These are phyloP conservation scores for Neonectria sp. DNA, from an alignment of 2,329 filamentous ascomycete species.

Conservation along the genomic window DNA sequence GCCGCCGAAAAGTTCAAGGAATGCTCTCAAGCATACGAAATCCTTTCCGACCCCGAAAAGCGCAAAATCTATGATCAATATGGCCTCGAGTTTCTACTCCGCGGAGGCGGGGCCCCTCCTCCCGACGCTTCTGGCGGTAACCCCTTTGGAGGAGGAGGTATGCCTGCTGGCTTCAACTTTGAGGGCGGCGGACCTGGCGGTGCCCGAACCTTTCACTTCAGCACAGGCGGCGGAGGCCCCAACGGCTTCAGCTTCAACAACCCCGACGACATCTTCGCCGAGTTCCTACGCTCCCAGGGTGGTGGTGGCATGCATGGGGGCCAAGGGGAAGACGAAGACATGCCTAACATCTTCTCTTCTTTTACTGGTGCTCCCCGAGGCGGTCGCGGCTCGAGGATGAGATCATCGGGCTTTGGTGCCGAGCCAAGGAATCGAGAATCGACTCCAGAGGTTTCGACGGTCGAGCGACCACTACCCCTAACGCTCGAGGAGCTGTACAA, in stretches of 20 bases:
- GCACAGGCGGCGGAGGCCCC: constrained; percentile 65
- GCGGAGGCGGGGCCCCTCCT: constrained; percentile 80
- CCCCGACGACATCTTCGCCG: constrained; percentile 86
- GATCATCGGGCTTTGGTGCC: constrained; percentile 57
- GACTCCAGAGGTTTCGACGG: constrained; percentile 90
- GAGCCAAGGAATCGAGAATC: constrained; percentile 49
- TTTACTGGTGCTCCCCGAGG: constrained; percentile 58
- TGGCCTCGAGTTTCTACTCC: constrained; percentile 92
- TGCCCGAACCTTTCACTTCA: constrained; percentile 76
- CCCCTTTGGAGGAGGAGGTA: constrained; percentile 73
- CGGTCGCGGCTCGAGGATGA: constrained; percentile 60
- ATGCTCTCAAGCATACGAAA: constrained; percentile 97
- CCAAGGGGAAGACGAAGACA: constrained; percentile 58
- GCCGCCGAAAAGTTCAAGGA: constrained; percentile 98
- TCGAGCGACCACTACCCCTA: constrained; percentile 86
- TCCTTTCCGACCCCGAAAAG: constrained; percentile 97
- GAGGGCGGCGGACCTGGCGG: constrained; percentile 60
- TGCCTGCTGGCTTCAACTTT: constrained; percentile 72
- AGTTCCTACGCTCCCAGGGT: constrained; percentile 77
- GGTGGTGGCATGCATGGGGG: constrained; percentile 58
- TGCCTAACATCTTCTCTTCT: constrained; percentile 70
- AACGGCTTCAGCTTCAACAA: constrained; percentile 86
- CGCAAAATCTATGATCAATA: constrained; percentile 95
- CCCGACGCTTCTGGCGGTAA: constrained; percentile 71
- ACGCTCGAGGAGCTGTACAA: constrained; percentile 90